Percentiles rank a stretch among this genome's conserved stretches.
Conservation (phyloP, 305 asterid species). For the Fraxinus sp. region DNA sequence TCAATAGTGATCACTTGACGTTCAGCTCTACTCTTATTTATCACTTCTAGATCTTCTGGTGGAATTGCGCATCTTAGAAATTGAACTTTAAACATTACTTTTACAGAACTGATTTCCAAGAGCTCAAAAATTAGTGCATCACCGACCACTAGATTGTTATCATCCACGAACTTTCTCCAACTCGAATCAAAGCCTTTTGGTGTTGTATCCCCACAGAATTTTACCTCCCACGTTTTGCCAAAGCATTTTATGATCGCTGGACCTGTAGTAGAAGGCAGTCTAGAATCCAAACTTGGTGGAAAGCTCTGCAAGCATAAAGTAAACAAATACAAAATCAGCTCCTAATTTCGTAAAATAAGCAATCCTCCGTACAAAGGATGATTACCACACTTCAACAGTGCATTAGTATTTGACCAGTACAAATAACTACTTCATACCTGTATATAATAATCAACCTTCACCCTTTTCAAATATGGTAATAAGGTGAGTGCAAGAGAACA, state of each 20-base stretch:
- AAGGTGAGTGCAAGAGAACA: not conserved
- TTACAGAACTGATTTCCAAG: constrained; percentile 10
- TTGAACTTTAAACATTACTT: constrained; percentile 25
- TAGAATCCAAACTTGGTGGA: not conserved
- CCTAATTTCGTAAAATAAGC: not conserved
- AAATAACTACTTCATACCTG: not conserved
- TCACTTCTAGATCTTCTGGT: constrained; percentile 15
- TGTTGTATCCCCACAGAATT: not conserved
- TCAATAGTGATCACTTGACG: not conserved
- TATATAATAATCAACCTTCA: not conserved
- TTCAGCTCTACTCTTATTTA: not conserved
- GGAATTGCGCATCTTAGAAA: constrained; percentile 30
- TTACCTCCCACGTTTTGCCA: constrained; percentile 28
- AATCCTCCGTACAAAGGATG: not conserved
- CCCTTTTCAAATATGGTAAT: not conserved
- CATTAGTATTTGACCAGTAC: not conserved
- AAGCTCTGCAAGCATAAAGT: constrained; percentile 12
- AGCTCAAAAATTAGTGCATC: constrained; percentile 29
- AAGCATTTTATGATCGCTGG: constrained; percentile 17
- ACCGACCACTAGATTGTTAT: constrained; percentile 15
- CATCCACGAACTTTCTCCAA: constrained; percentile 24
- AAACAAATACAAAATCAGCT: not conserved
- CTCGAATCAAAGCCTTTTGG: not conserved
- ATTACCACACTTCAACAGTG: not conserved
- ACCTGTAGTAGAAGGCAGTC: constrained; percentile 6